phyloP scores from a whole-genome alignment of 495 filamentous ascomycete species.

The Penicillium angulare region DNA sequence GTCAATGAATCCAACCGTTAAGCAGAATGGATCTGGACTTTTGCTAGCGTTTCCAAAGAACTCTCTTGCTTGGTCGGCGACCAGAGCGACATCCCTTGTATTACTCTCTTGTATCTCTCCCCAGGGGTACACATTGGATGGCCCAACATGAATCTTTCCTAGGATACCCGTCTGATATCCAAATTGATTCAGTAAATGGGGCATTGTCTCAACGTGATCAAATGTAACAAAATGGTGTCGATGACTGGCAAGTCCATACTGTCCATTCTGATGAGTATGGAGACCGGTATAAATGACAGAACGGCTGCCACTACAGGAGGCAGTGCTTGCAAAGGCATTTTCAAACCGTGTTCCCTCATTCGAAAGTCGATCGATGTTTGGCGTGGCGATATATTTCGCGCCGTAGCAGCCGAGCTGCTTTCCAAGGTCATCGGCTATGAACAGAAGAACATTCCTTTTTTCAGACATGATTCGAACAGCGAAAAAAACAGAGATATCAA shows the following conservation, averaged over 20 bases:
- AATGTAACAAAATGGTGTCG: conserved; percentile 37
- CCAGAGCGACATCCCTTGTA: conserved; percentile 32
- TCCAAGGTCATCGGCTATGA: conserved; percentile 46
- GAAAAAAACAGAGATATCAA: too few relatives aligned
- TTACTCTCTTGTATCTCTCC: conserved; percentile 28
- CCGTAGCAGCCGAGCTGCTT: conserved; percentile 40
- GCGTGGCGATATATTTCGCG: conserved; percentile 27
- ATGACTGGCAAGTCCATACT: conserved; percentile 34
- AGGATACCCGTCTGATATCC: conserved; percentile 40
- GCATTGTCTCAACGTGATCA: conserved; percentile 34
- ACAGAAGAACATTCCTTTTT: conserved; percentile 34
- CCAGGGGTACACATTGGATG: conserved; percentile 36
- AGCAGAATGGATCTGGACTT: conserved; percentile 26
- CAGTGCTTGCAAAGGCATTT: conserved; percentile 42
- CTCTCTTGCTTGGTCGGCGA: conserved; percentile 28
- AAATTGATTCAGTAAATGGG: conserved; percentile 25
- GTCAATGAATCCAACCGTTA: conserved; percentile 41
- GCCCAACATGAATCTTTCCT: conserved; percentile 45
- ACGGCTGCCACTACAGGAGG: conserved; percentile 41
- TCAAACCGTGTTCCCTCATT: conserved; percentile 29
- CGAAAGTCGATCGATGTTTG: conserved; percentile 38
- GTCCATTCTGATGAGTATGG: conserved; percentile 45
- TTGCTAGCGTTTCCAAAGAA: conserved; percentile 32
- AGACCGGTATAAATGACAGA: conserved; percentile 45
- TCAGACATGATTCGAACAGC: not conserved